phyloP scores from a whole-genome alignment of 257 asterid species.

The Capsicum rhomboideum region DNA sequence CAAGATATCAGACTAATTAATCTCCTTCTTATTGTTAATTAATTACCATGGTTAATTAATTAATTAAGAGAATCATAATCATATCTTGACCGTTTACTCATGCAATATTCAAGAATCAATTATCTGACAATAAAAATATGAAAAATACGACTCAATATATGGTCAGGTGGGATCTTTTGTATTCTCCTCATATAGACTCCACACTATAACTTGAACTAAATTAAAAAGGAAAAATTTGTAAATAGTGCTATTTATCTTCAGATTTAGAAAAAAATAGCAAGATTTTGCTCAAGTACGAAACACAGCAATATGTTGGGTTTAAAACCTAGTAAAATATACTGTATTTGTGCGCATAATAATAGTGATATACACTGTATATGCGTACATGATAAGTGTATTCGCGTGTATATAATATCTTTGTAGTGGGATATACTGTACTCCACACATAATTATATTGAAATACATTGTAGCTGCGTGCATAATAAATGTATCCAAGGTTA shows the following conservation, averaged over 20 bases:
- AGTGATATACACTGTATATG: not conserved
- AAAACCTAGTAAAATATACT: not conserved
- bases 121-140: not conserved
- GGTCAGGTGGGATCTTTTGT: not conserved
- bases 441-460: not conserved
- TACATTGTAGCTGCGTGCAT: not conserved
- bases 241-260: not conserved
- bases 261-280: not conserved
- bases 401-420: not conserved
- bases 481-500: too few relatives aligned
- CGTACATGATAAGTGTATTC: not conserved
- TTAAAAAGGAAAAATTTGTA: not conserved
- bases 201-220: not conserved
- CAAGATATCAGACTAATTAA: slow-evolving; percentile 14
- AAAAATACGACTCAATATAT: not conserved
- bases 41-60: not conserved
- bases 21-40: not conserved
- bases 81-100: not conserved
- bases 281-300: not conserved
- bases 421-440: not conserved
- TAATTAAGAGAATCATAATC: not conserved
- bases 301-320: not conserved
- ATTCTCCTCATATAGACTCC: not conserved
- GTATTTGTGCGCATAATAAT: not conserved
- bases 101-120: not conserved